Percentiles rank a stretch among this genome's conserved stretches.
Evolutionary conservation across 2,329 filamentous ascomycete species (phyloP).

Genomic region (Oidium heveae): DNA sequence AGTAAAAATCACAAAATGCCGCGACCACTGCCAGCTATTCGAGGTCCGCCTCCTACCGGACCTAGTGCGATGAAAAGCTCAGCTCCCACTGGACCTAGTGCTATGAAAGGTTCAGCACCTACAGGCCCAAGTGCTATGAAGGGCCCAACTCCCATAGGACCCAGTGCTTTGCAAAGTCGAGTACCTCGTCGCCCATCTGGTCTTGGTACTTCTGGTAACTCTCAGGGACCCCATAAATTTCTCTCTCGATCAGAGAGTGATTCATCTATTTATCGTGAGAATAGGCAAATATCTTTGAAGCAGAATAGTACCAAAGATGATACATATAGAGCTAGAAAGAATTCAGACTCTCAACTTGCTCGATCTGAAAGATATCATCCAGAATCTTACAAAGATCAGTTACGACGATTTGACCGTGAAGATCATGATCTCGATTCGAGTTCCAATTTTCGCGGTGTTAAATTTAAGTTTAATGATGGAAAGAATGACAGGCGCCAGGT

Average conservation of each 20-base stretch:
- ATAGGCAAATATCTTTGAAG: conserved; percentile 2
- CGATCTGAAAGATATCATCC: conserved; percentile 1
- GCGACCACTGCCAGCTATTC: conserved; percentile 10
- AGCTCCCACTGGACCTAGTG: too few relatives aligned
- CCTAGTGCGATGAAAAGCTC: conserved; percentile 7
- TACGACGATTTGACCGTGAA: conserved; percentile 1
- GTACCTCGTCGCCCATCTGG: background rate
- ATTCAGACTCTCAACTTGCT: background rate
- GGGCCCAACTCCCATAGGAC: conserved; percentile 7
- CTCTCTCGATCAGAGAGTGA: conserved; percentile 3
- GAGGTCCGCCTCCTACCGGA: conserved; percentile 7
- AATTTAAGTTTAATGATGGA: background rate
- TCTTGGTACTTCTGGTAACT: conserved; percentile 3
- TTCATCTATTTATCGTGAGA: conserved; percentile 2
- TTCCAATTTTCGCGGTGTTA: background rate
- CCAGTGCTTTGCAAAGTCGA: background rate
- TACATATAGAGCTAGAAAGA: background rate
- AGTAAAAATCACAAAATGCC: conserved; percentile 7
- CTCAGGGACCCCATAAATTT: conserved; percentile 4
- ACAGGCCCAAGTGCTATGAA: conserved; percentile 5
- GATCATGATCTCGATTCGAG: background rate
- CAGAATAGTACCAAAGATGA: conserved; percentile 3
- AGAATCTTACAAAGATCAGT: background rate
- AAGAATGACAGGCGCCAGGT: background rate
- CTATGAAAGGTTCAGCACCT: too few relatives aligned